phyloP scores from a whole-genome alignment of 345 rosid genomes.

The rapeseed (Brassica napus) region Da-Ae NC_063439.1:9444501-9445000 shows the following conservation, averaged over 20 bases:
- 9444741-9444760: slow-evolving; percentile 32
- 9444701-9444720: slow-evolving; percentile 29
- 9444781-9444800: slow-evolving; percentile 39
- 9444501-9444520: slow-evolving; percentile 7
- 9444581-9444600: slow-evolving; percentile 39
- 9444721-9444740: slow-evolving; percentile 26
- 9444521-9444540: slow-evolving; percentile 11
- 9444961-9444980: slow-evolving; percentile 37
- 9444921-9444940: slow-evolving; percentile 30
- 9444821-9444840: slow-evolving; percentile 28
- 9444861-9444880: slow-evolving; percentile 28
- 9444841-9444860: slow-evolving; percentile 36
- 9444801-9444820: slow-evolving; percentile 30
- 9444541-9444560: slow-evolving; percentile 18
- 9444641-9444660: slow-evolving; percentile 40
- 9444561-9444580: slow-evolving; percentile 10
- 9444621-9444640: slow-evolving; percentile 25
- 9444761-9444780: slow-evolving; percentile 40
- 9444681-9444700: slow-evolving; percentile 35
- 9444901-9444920: slow-evolving; percentile 35
- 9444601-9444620: slow-evolving; percentile 33
- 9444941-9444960: slow-evolving; percentile 37
- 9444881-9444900: slow-evolving; percentile 32
- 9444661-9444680: slow-evolving; percentile 26
- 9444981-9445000: slow-evolving; percentile 41